A percentile compares a stretch with the other conserved stretches of the same genome.
phyloP scores from a whole-genome alignment of 2,329 filamentous ascomycete species.

The Arthrinium puccinioides region DNA sequence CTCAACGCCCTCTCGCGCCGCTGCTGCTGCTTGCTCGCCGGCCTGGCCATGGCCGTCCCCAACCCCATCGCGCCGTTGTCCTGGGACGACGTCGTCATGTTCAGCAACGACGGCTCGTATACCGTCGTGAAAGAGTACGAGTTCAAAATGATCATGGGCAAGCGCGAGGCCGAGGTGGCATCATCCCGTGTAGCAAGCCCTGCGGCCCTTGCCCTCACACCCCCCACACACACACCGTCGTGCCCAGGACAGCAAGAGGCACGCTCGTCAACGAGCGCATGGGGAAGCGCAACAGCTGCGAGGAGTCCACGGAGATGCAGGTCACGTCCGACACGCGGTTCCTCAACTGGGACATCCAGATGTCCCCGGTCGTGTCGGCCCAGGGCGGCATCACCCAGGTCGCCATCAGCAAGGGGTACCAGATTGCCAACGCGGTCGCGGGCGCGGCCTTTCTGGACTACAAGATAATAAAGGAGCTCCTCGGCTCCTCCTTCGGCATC shows the following conservation, averaged over 20 bases:
- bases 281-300: too few relatives aligned
- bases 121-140: background rate
- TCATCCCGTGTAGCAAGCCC: too few relatives aligned
- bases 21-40: background rate
- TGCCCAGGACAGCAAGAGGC: background rate
- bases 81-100: background rate
- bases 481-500: conserved; percentile 15
- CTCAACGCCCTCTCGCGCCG: too few relatives aligned
- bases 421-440: conserved; percentile 22
- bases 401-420: conserved; percentile 23
- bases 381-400: conserved; percentile 20
- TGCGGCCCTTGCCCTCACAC: background rate
- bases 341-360: conserved; percentile 30
- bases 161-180: background rate
- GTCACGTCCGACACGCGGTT: conserved; percentile 19
- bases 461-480: conserved; percentile 16
- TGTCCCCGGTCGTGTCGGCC: conserved; percentile 26
- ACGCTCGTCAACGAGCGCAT: too few relatives aligned
- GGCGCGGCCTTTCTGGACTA: background rate
- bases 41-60: background rate
- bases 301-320: conserved; percentile 15
- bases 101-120: background rate
- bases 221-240: background rate
- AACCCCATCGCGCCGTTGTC: too few relatives aligned
- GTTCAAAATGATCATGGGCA: background rate